Conservation (phyloP, 176 grass and related monocot genomes). For the Ananas comosus region DNA sequence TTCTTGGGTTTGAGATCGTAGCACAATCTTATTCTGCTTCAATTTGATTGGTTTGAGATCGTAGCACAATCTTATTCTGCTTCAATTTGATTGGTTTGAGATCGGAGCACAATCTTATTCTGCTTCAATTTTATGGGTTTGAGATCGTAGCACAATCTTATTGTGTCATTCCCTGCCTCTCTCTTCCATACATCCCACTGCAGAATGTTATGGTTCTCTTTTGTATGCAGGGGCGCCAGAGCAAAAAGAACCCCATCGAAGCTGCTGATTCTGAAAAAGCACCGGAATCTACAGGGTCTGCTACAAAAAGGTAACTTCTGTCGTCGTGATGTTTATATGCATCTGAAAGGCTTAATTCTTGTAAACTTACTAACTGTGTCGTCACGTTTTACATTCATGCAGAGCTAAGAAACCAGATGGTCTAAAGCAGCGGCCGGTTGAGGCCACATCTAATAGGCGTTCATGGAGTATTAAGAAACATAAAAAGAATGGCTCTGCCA, state of each 20-base stretch:
- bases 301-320: constrained; percentile 36
- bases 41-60: neutral
- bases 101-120: neutral
- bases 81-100: neutral
- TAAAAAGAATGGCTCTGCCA: constrained; percentile 15
- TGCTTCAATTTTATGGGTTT: neutral
- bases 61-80: neutral
- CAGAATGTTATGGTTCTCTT: constrained; percentile 4
- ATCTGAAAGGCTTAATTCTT: constrained; percentile 3
- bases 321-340: neutral
- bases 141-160: neutral
- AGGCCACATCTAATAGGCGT: neutral
- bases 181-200: neutral
- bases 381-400: neutral
- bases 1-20: neutral
- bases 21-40: neutral
- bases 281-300: constrained; percentile 8
- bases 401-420: constrained; percentile 31
- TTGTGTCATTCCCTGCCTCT: neutral
- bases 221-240: constrained; percentile 47
- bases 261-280: constrained; percentile 12
- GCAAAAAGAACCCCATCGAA: constrained; percentile 25
- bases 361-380: neutral
- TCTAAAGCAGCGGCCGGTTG: constrained; percentile 12
- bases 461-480: constrained; percentile 29